These are phyloP conservation scores for Penicillium aurantiogriseum DNA, from an alignment of 2,329 filamentous ascomycete species.

Conservation along the genomic window DNA sequence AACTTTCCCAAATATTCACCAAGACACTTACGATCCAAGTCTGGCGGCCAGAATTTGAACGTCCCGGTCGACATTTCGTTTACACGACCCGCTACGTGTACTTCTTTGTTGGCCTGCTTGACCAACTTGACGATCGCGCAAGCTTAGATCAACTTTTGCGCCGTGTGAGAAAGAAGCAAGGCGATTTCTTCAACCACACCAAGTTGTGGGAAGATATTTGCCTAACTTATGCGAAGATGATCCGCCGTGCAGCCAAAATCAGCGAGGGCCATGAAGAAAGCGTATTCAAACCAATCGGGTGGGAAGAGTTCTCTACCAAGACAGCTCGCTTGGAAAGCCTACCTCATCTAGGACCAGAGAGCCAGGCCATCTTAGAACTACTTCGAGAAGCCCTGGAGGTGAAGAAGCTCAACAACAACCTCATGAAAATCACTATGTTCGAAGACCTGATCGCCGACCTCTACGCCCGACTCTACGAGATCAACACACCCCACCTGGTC, in stretches of 20 bases:
- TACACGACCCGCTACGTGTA: constrained; percentile 84
- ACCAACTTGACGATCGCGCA: constrained; percentile 69
- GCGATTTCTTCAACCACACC: constrained; percentile 66
- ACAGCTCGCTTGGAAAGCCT: constrained; percentile 61
- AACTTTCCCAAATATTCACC: constrained; percentile 83
- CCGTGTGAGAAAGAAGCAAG: constrained; percentile 75
- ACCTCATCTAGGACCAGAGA: constrained; percentile 51
- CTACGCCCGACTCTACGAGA: constrained; percentile 62
- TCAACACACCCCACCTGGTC: constrained; percentile 39
- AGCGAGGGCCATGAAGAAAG: constrained; percentile 62
- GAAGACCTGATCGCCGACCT: constrained; percentile 93
- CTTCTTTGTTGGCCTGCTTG: constrained; percentile 74
- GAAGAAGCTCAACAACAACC: constrained; percentile 76
- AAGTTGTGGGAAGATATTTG: constrained; percentile 64
- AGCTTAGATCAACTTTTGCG: constrained; percentile 77
- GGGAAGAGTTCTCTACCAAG: constrained; percentile 63
- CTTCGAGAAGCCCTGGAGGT: constrained; percentile 67
- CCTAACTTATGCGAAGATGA: constrained; percentile 56
- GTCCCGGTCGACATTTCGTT: constrained; percentile 82
- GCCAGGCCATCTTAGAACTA: constrained; percentile 55
- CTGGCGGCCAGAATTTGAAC: constrained; percentile 88
- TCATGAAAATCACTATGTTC: constrained; percentile 81
- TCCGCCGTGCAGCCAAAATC: constrained; percentile 58
- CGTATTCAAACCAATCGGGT: constrained; percentile 62
- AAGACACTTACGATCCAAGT: constrained; percentile 95